Base-by-base conservation (phyloP, 106 monocot genomes). In the Dendrobium huoshanense region DNA sequence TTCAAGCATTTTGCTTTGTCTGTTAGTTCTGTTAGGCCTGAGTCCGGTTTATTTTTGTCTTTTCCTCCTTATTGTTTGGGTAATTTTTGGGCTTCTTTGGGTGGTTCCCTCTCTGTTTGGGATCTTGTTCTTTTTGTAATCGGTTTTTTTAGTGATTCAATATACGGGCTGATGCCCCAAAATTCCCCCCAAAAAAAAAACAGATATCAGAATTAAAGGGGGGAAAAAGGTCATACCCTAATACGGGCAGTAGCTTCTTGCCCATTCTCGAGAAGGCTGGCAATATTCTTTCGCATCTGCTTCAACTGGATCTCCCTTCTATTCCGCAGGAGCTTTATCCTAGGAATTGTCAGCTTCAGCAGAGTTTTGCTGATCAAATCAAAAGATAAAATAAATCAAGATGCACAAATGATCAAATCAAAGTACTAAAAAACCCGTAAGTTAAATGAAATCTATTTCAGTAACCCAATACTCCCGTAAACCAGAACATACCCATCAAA, bases 191-290 rank as follows among this genome's bases (percentile, higher is more conserved):
- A n/a, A n/a, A n/a, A n/a, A n/a, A n/a, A n/a, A n/a, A 70, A 16
- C 9, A 29, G 61, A 22, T 5, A 22, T 61, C 61, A 61, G 61
- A 61, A n/a, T 61, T 58, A 55, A 67, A 80, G 5, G 41, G 17
- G 9, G 41, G 6, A 25, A 49, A 43, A 84, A 15, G 10, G 61
- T 13, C 20, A 49, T 16, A 95, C 99, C 84, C 95, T 79, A 44
- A 99, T 95, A n/a, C 99, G 88, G 18, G 95, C 99, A 54, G 99
- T 99, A 68, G 95, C 93, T 51, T 99, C 99, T 79, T 99, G 99
- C 27, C 99, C 99, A 61, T 85, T 90, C 86, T 88, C 88, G 29
- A 99, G 91, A 61, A 99, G 95, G 48, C 95, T 99, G 18, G 99
- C 95, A 45, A 95, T 93, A 55, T 99, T 93, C 78, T 80, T 93